Base-by-base conservation (phyloP, 495 filamentous ascomycete species). In the Copromyces sp. region DNA sequence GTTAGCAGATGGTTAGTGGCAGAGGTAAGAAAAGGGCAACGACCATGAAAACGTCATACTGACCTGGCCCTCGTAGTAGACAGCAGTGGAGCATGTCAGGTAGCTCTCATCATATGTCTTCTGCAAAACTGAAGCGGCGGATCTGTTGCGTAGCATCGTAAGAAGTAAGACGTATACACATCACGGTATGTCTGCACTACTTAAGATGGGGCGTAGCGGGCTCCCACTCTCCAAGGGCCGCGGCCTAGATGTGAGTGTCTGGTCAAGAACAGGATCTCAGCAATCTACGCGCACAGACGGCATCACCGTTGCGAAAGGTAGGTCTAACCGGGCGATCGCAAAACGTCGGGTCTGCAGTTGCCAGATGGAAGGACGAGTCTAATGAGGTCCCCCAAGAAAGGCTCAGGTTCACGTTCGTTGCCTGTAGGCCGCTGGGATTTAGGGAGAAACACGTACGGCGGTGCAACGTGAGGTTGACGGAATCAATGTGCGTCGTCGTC, bases 71-170 rank as follows among this genome's bases (percentile, higher is more conserved):
- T 98, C 94, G 80, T 95, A 97, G 82, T 97, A 97, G 74, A 97
- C 92, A 72, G 95, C 95, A 11, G 94, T 98, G 2, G 94, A 97
- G 81, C 93, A 97, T 75, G 90, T 92, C 72, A 97, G 84, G 82
- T 97, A 97, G 81, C 92, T 93, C 78, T 98, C 93, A 84, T 98
- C 94, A 83, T 98, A 98, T 71, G 93, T 97, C 87, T 97, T 98
- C 85, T 98, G 95, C 80, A 98, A 86, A 71, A 90, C 89, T 80
- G 93, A 90, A 74, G 89, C 85, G 61, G 88, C 87, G 79, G 74
- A 70, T 70, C 91, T 93, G 85, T 88, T 91, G 83, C 92, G 92
- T 88, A 95, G 92, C 91, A 92, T 93, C 69, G 71, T 77, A 76
- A 20, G 29, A 40, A 39, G 37, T 42, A 61, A 32, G 39, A 39